Conservation (phyloP, 2,329 filamentous ascomycete genomes). For the Myriosclerotinia duriaeana region DNA sequence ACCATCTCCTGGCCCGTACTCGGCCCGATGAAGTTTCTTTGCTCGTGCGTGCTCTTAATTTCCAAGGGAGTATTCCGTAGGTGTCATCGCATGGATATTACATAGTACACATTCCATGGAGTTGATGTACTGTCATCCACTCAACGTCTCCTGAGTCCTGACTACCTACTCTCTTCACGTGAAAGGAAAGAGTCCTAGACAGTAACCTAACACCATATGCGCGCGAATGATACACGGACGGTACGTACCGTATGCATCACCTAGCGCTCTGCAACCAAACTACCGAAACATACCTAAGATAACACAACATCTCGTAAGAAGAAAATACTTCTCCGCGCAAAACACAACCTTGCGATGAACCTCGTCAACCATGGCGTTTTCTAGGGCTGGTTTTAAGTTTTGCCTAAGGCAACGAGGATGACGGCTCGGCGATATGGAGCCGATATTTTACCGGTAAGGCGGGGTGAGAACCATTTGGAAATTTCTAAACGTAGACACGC, state of each 20-base stretch:
- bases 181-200: background rate
- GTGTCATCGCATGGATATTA: conserved; percentile 1
- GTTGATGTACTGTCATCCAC: background rate
- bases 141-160: background rate
- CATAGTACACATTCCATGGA: background rate
- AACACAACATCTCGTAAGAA: background rate
- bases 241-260: background rate
- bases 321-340: conserved; percentile 5
- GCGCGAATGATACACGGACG: background rate
- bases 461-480: conserved; percentile 14
- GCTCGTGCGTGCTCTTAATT: background rate
- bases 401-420: background rate
- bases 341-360: background rate
- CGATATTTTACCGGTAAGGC: conserved; percentile 13
- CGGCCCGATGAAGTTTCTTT: conserved; percentile 1
- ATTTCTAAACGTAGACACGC: conserved; percentile 6
- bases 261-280: conserved; percentile 2
- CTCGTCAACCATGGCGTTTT: background rate
- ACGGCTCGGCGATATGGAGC: background rate
- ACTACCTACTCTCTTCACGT: background rate
- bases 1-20: conserved; percentile 9
- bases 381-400: background rate
- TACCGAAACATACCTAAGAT: background rate
- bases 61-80: background rate
- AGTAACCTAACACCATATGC: conserved; percentile 3